Conservation (phyloP, 495 filamentous ascomycete species). For the Daldinia grandis region DNA sequence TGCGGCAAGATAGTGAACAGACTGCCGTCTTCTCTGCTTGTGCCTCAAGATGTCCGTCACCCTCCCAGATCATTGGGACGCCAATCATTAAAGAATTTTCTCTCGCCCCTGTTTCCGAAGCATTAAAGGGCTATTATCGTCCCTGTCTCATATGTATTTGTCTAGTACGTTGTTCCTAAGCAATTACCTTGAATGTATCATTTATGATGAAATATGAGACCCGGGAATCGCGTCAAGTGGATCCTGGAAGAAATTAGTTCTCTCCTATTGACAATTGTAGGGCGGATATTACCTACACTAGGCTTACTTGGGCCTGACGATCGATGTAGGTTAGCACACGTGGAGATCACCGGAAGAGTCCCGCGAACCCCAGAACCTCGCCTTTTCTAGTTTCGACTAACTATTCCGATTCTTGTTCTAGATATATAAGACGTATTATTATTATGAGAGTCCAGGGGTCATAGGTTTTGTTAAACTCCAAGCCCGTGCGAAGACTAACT, state of each 20-base stretch:
- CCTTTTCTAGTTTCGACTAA: slow-evolving; percentile 24
- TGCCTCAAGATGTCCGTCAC: slow-evolving; percentile 25
- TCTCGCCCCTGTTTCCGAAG: slow-evolving; percentile 14
- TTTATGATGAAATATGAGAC: slow-evolving; percentile 26
- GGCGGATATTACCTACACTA: slow-evolving; percentile 37
- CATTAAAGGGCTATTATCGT: slow-evolving; percentile 6
- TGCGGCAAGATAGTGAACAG: slow-evolving; percentile 17
- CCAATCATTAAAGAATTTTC: slow-evolving; percentile 25
- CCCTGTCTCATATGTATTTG: slow-evolving; percentile 12
- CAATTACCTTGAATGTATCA: slow-evolving; percentile 20
- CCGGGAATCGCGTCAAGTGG: slow-evolving; percentile 33
- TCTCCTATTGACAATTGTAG: slow-evolving; percentile 21
- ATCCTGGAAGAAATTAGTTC: neutral
- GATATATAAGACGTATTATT: neutral
- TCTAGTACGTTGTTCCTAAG: slow-evolving; percentile 17
- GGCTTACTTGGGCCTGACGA: slow-evolving; percentile 34
- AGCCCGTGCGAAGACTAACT: neutral
- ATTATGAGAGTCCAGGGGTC: slow-evolving; percentile 13
- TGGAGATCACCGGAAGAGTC: slow-evolving; percentile 40
- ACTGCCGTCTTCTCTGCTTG: slow-evolving; percentile 28
- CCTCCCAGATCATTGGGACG: slow-evolving; percentile 38
- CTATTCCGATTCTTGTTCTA: slow-evolving; percentile 18
- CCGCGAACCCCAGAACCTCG: slow-evolving; percentile 41
- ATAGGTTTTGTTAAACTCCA: slow-evolving; percentile 8
- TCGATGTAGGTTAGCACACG: slow-evolving; percentile 38